Evolutionary conservation across 495 filamentous ascomycete species (phyloP), one percentile per base, ranked within the genome.

Genomic region (Penicillium robsamsonii): DNA sequence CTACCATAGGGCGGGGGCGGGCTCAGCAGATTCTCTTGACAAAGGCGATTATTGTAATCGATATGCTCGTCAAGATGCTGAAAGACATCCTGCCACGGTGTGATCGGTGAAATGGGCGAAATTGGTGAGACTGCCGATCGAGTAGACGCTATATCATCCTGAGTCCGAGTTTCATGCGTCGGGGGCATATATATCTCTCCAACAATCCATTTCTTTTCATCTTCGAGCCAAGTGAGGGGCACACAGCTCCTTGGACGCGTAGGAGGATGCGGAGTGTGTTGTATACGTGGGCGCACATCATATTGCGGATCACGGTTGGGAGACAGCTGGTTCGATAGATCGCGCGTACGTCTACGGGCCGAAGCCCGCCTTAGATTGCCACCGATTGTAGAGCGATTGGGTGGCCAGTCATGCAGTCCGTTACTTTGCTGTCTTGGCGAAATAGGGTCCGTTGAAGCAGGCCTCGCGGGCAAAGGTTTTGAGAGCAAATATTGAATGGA

Each of bases 401-500:
- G 25, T 8, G 20, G 43, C 27, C 31, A 27, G 9, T 53, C 17
- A 11, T 17, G 6, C 10, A 38, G 33, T 27, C 22, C 43, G 17
- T 13, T 17, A 13, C 15, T 25, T 18, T 55, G 48, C 6, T 29
- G 47, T 37, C 24, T 37, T n/a, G 41, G 44, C 20, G 40, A 10
- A 5, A 50, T 40, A 11, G 11, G 3, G 18, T 59, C 57, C 35
- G 46, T 46, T 11, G 65, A 59, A 4, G 57, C 44, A 13, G 60
- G 63, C 40, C 56, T 31, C 22, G 63, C 56, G 18, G 63, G 60
- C 8, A 64, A 45, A 10, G 63, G 58, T 30, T 58, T 64, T 22
- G 55, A 59, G 18, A 58, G 33, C 13, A 65, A 30, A 30, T 49
- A 25, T 15, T 52, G 56, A 37, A 55, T 62, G 25, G 55, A 47